Base-by-base conservation (phyloP, 129 eudicot genomes). In the Saussurea involucrata region DNA sequence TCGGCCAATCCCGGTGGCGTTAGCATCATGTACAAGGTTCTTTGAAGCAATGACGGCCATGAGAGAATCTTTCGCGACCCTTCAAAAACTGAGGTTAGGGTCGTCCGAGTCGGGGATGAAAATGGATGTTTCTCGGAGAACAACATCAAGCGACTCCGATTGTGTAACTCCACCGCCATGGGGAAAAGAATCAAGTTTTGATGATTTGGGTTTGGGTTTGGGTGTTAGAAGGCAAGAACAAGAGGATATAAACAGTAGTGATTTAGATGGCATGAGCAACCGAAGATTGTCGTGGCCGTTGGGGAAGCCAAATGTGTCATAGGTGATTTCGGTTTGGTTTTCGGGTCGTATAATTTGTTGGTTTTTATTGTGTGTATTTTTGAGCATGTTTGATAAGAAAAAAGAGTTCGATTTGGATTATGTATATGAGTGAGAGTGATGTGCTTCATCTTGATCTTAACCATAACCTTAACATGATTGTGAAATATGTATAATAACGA, bases 31-130 rank as follows among this genome's bases (percentile, higher is more conserved):
- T 84, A 92, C 99, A 21, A 84, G 99, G 72, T 95, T 88, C 80
- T 95, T 90, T 71, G 97, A 95, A 85, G 99, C 99, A 68, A 83
- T 95, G 95, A 89, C 99, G 4, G 97, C 96, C 69, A 92, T 90
- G 96, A 86, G 99, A 75, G 99, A 95, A 78, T 95, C 99, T 27
- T 92, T 95, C 80, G 85, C 97, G 9, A 88, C 88, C 28, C 97
- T 95, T 73, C 99, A 95, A 72, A 85, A 88, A 20, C 77, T 92
- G 68, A 88, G 97, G 82, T 87, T 87, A 55, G 96, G 93, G 12
- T 89, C 25, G 15, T 49, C 79, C 2, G 84, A 80, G 29, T 66
- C 75, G 4, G 76, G 53, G 32, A 28, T 81, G 36, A 78, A 49
- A 63, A 78, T 84, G 66, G 75, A 42, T 75, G 46, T 80, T 1